Evolutionary conservation across 192 early-diverging fungal species (phyloP), one percentile per base, ranked within the genome.

Genomic region (Cladochytrium replicatum): DNA sequence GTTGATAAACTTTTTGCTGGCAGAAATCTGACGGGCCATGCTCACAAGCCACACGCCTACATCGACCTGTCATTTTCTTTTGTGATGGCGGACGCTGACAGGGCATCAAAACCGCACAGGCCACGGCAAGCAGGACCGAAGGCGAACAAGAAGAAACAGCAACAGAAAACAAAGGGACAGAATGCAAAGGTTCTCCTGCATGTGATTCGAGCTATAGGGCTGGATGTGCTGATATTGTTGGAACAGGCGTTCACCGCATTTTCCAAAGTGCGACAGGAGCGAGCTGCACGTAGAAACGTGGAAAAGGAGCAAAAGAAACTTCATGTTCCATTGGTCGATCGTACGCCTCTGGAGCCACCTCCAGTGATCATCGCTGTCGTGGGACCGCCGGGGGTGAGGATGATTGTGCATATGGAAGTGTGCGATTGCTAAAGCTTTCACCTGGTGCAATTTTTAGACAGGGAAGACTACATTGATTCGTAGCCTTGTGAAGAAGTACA

Each of bases 401-500:
- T 21, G 4, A 17, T 27, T 9, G 5, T 46, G 9, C 8, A 5
- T 25, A 11, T 46, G 45, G 17, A 23, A 23, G 25, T 25, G 25
- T 50, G 19, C 0, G 41, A 55, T 39, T 26, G n/a, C 31, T 54
- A 21, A 50, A 21, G 7, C 48, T 26, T 30, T 39, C 27, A 41
- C 23, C 7, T 27, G 6, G 28, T 25, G 22, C 9, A 13, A 34
- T 41, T 45, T 53, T 38, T 53, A 89, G 86, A 81, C 78, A 41
- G 95, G 95, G 52, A 99, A 99, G 63, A 88, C 91, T 11, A 99
- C 95, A n/a, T 63, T 97, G 50, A 94, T 99, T 62, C 85, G 84
- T 43, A 95, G 91, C 6, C 81, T 99, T 19, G 88, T 99, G 26
- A 92, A 93, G 55, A 71, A 85, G 45, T 99, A 86, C 70, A 92